phyloP scores from a whole-genome alignment of 2,329 filamentous ascomycete genomes.

The Polytolypa hystricis region DNA sequence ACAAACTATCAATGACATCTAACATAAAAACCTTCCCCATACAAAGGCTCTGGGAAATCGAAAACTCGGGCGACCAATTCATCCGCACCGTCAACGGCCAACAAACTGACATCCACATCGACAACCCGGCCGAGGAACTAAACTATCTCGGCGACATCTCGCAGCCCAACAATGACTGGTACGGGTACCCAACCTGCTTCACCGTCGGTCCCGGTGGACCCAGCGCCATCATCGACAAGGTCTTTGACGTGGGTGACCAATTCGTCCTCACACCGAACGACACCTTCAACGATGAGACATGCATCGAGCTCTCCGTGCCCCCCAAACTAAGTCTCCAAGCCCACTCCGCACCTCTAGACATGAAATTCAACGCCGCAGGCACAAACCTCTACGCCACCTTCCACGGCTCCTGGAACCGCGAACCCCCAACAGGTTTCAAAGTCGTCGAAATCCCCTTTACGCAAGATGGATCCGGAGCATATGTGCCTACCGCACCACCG shows the following conservation, averaged over 20 bases:
- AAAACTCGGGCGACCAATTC: constrained; percentile 54
- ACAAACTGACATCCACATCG: constrained; percentile 50
- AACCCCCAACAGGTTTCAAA: constrained; percentile 41
- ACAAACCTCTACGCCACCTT: constrained; percentile 55
- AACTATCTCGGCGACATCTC: constrained; percentile 42
- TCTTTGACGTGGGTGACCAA: constrained; percentile 36
- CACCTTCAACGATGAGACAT: constrained; percentile 39
- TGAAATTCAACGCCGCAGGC: constrained; percentile 53
- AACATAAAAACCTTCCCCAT: constrained; percentile 24
- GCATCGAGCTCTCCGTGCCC: constrained; percentile 28
- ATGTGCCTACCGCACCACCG: constrained; percentile 27
- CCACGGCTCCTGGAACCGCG: constrained; percentile 57
- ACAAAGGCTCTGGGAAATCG: constrained; percentile 47
- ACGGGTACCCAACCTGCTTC: constrained; percentile 62
- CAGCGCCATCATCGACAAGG: constrained; percentile 36
- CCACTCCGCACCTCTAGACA: constrained; percentile 61
- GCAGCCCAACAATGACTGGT: constrained; percentile 36
- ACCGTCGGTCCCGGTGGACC: constrained; percentile 56
- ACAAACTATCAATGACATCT: not conserved
- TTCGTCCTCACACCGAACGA: constrained; percentile 35
- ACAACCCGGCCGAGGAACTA: constrained; percentile 64
- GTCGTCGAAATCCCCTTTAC: constrained; percentile 37
- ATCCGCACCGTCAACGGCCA: constrained; percentile 15
- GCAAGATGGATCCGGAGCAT: constrained; percentile 27
- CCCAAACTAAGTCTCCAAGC: constrained; percentile 50